Conservation (phyloP, 2,329 filamentous ascomycete species). For the Dactylonectria macrodidyma region DNA sequence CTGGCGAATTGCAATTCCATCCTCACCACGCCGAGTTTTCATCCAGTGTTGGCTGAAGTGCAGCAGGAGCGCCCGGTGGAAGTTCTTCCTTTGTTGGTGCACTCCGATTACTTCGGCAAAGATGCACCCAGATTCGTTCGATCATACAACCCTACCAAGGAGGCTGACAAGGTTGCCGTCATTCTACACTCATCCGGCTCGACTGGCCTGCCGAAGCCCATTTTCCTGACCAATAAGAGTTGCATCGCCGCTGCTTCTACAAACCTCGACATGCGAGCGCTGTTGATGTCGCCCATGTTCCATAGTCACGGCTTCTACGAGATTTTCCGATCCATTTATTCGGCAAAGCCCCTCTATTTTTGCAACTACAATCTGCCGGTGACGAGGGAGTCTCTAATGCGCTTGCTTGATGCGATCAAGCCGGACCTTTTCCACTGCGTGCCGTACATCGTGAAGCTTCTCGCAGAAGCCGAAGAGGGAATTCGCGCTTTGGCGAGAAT, state of each 20-base stretch:
- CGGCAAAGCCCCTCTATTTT: slow-evolving; percentile 64
- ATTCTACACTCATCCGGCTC: slow-evolving; percentile 62
- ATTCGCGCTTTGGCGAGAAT: slow-evolving; percentile 61
- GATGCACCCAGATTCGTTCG: slow-evolving; percentile 37
- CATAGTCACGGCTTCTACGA: slow-evolving; percentile 72
- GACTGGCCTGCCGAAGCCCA: slow-evolving; percentile 75
- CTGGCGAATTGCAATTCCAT: slow-evolving; percentile 32
- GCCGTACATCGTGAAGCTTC: slow-evolving; percentile 75
- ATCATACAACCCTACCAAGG: slow-evolving; percentile 33
- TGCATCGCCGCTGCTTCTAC: slow-evolving; percentile 63
- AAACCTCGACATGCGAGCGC: slow-evolving; percentile 59
- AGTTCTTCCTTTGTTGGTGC: slow-evolving; percentile 30
- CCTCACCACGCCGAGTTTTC: slow-evolving; percentile 38
- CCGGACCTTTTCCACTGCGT: slow-evolving; percentile 72
- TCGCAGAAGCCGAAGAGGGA: slow-evolving; percentile 71
- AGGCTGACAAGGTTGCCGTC: slow-evolving; percentile 36
- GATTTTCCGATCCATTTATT: slow-evolving; percentile 67
- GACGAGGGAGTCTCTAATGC: slow-evolving; percentile 63
- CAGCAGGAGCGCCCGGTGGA: slow-evolving; percentile 32
- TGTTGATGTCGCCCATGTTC: slow-evolving; percentile 71
- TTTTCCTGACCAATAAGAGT: slow-evolving; percentile 69
- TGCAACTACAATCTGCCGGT: slow-evolving; percentile 70
- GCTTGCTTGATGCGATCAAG: slow-evolving; percentile 53
- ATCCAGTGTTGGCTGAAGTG: slow-evolving; percentile 34
- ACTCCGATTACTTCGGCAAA: slow-evolving; percentile 18